These are phyloP conservation scores for Torulaspora indica DNA, from an alignment of 805 yeast species.

Conservation along the genomic window DNA sequence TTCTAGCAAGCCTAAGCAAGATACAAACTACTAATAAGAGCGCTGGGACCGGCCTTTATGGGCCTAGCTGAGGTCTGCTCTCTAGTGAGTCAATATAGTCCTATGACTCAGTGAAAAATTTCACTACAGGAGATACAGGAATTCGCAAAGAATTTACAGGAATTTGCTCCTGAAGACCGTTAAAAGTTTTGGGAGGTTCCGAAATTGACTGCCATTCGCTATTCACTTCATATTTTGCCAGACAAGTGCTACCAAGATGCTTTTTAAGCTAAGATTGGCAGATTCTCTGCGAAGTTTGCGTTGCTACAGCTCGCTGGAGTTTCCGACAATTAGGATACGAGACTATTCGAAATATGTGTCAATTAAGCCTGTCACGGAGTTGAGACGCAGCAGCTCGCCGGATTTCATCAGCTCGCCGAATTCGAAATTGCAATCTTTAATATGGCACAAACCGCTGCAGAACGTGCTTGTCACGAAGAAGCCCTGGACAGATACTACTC, in stretches of 20 bases:
- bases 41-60: not conserved
- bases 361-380: conserved; percentile 30
- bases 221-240: not conserved
- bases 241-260: not conserved
- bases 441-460: conserved; percentile 69
- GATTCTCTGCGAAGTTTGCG: conserved; percentile 7
- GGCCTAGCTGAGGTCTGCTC: not conserved
- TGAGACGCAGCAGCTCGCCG: conserved; percentile 40
- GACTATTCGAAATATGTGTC: conserved; percentile 28
- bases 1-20: not conserved
- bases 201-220: too few species aligned
- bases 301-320: conserved; percentile 14
- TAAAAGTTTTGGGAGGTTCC: too few species aligned
- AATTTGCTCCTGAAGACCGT: not conserved
- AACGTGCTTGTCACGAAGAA: conserved; percentile 81
- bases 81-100: not conserved
- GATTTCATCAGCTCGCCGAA: conserved; percentile 51
- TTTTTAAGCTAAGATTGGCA: conserved; percentile 1
- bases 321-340: conserved; percentile 17
- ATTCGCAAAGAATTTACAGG: too few species aligned
- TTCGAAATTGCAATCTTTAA: conserved; percentile 56
- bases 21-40: not conserved
- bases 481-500: conserved; percentile 66
- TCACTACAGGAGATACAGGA: not conserved
- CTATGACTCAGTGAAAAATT: not conserved